A percentile compares a stretch with the other conserved stretches of the same genome.
These are phyloP conservation scores for Alisma plantagoaquatica DNA, from an alignment of 106 monocot genomes.

Conservation along the genomic window DNA sequence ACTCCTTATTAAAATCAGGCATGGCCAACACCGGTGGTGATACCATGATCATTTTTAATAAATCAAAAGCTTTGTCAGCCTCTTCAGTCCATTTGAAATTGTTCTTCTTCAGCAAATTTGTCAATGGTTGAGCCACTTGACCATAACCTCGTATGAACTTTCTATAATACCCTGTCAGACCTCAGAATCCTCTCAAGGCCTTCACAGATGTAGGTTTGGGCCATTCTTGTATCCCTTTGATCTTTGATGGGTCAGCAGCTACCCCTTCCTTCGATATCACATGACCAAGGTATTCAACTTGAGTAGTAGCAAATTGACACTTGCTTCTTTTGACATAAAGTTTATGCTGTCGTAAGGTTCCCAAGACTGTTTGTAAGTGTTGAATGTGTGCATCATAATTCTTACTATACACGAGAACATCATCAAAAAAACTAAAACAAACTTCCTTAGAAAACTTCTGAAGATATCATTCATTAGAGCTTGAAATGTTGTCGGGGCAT, in stretches of 20 bases:
- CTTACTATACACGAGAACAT: background rate
- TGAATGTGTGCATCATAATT: background rate
- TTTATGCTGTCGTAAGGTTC: background rate
- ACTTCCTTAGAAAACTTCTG: background rate
- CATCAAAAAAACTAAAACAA: constrained; percentile 10
- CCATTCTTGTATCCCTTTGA: background rate
- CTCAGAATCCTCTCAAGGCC: background rate
- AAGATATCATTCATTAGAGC: constrained; percentile 3
- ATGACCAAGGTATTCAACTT: background rate
- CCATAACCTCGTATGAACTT: background rate
- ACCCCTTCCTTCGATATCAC: background rate
- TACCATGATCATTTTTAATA: background rate
- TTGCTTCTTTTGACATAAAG: background rate
- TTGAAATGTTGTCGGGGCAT: constrained; percentile 19
- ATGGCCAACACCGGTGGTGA: background rate
- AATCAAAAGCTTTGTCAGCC: background rate
- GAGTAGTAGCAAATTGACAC: background rate
- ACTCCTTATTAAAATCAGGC: background rate
- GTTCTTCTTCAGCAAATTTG: background rate
- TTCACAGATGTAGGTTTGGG: background rate
- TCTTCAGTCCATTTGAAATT: background rate
- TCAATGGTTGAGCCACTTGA: background rate
- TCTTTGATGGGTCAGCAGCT: background rate
- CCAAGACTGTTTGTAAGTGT: background rate
- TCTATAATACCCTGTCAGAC: background rate